Conservation (phyloP, 78 protist species). For the Tieghemostelium lacteum region DNA sequence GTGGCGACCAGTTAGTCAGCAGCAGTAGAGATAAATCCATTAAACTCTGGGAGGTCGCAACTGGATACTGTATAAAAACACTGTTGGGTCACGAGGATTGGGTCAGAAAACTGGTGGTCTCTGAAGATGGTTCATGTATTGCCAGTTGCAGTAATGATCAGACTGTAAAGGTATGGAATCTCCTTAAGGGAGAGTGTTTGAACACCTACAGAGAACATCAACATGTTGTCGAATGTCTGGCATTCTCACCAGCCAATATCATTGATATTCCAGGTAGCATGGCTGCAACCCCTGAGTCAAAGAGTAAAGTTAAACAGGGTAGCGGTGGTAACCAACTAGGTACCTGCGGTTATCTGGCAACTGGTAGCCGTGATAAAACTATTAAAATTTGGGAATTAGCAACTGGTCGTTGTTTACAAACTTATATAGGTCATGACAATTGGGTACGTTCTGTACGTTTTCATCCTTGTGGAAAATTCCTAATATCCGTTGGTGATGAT, state of each 20-base stretch:
- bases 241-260: constrained; percentile 82
- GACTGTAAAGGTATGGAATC: constrained; percentile 85
- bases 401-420: constrained; percentile 82
- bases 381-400: constrained; percentile 88
- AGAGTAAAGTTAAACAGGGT: constrained; percentile 56
- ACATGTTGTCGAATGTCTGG: constrained; percentile 90
- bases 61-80: constrained; percentile 87
- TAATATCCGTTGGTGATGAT: constrained; percentile 75
- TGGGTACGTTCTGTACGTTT: constrained; percentile 73
- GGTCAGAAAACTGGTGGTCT: constrained; percentile 82
- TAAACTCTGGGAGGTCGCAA: constrained; percentile 84
- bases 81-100: constrained; percentile 89
- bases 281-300: constrained; percentile 60
- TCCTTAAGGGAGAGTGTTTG: constrained; percentile 83
- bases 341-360: constrained; percentile 75
- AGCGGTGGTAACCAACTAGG: constrained; percentile 73
- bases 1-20: constrained; percentile 83
- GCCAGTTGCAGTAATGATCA: constrained; percentile 83
- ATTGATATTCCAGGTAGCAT: constrained; percentile 37
- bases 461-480: constrained; percentile 82
- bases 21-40: constrained; percentile 89
- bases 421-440: constrained; percentile 84
- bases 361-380: constrained; percentile 90
- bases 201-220: constrained; percentile 81
- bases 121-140: constrained; percentile 62